Evolutionary conservation across 257 asterid genomes (phyloP).

Genomic region (Lycium barbarum): DNA sequence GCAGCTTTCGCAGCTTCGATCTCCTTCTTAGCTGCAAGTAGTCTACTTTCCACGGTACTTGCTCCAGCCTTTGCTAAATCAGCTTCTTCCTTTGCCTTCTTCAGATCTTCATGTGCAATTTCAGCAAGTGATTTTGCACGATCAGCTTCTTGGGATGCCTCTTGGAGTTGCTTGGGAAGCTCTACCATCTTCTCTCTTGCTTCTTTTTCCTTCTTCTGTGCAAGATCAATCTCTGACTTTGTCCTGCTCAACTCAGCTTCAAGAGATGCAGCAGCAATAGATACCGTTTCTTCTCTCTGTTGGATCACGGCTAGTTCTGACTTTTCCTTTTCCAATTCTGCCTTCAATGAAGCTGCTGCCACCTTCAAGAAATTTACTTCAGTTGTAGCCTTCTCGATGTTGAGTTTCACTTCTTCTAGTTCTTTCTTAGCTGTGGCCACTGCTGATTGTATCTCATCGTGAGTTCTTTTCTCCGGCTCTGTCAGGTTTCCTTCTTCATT

Average conservation of each 20-base stretch:
- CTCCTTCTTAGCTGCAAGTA: conserved; percentile 83
- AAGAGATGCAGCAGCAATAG: conserved; percentile 77
- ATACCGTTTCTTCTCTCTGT: conserved; percentile 92
- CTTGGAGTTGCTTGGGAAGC: conserved; percentile 76
- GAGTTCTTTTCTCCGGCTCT: conserved; percentile 58
- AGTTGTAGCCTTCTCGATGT: conserved; percentile 61
- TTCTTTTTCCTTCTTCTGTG: conserved; percentile 71
- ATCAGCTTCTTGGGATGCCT: conserved; percentile 75
- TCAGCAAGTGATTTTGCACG: conserved; percentile 56
- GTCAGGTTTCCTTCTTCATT: conserved; percentile 44
- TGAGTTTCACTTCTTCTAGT: conserved; percentile 76
- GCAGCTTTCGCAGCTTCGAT: conserved; percentile 91
- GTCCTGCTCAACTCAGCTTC: conserved; percentile 74
- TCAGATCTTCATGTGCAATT: conserved; percentile 63
- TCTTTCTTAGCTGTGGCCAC: conserved; percentile 67
- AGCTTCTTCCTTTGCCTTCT: conserved; percentile 74
- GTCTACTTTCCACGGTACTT: conserved; percentile 63
- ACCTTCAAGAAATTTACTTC: conserved; percentile 72
- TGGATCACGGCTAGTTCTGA: conserved; percentile 57
- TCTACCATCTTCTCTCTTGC: conserved; percentile 71
- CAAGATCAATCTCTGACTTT: conserved; percentile 59
- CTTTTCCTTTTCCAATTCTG: conserved; percentile 71
- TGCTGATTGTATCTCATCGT: conserved; percentile 57
- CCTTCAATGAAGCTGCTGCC: conserved; percentile 68
- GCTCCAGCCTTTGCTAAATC: conserved; percentile 78